Conservation (phyloP, 345 rosid species). For the Bruguiera sexangula region DNA sequence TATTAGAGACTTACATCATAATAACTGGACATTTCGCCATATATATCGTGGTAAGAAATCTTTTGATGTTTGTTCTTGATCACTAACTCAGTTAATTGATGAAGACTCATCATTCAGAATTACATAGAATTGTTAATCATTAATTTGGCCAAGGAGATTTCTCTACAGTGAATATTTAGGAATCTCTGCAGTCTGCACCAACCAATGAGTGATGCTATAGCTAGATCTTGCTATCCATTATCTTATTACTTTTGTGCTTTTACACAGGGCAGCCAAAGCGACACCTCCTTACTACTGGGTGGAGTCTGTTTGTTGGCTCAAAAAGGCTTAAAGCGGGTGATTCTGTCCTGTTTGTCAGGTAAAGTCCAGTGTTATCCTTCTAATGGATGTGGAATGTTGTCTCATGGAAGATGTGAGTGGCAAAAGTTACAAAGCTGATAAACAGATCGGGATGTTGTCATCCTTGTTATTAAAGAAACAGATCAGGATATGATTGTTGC, state of each 20-base stretch:
- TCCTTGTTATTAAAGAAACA: slow-evolving; percentile 30
- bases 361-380: slow-evolving; percentile 4
- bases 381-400: not conserved
- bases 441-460: slow-evolving; percentile 96
- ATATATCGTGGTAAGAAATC: slow-evolving; percentile 73
- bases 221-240: too few relatives aligned
- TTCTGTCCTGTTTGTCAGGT: slow-evolving; percentile 94
- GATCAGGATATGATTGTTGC: not conserved
- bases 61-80: slow-evolving; percentile 18
- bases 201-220: too few relatives aligned
- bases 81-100: not conserved
- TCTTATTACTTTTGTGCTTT: slow-evolving; percentile 6
- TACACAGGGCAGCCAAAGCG: slow-evolving; percentile 94
- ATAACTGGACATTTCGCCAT: slow-evolving; percentile 96
- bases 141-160: not conserved
- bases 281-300: slow-evolving; percentile 95
- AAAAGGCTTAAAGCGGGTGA: slow-evolving; percentile 97
- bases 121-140: not conserved
- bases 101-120: not conserved
- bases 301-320: slow-evolving; percentile 96
- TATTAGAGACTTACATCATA: slow-evolving; percentile 86
- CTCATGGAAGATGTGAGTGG: not conserved
- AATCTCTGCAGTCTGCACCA: too few relatives aligned
- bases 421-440: slow-evolving; percentile 16
- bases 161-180: not conserved